These are phyloP conservation scores for Aotearoamyces nothofagi DNA, from an alignment of 2,329 filamentous ascomycete species.

Conservation along the genomic window DNA sequence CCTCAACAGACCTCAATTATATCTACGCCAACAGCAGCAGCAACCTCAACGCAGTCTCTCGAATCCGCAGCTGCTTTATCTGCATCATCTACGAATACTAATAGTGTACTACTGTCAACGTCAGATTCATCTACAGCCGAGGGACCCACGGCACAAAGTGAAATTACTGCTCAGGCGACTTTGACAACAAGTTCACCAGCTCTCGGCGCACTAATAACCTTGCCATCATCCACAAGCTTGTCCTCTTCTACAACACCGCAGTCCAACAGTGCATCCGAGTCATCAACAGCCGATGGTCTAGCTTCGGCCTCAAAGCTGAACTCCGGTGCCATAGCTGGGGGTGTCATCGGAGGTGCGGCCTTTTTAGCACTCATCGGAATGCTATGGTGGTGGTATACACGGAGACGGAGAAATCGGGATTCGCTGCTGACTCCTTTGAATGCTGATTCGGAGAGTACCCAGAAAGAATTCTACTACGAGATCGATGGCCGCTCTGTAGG, in stretches of 20 bases:
- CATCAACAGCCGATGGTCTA: not conserved
- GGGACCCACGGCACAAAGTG: not conserved
- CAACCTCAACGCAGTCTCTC: too few relatives aligned
- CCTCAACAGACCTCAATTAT: too few relatives aligned
- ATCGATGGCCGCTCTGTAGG: conserved; percentile 3
- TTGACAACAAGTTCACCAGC: not conserved
- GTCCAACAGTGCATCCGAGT: not conserved
- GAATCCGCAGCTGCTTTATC: not conserved
- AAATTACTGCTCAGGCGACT: not conserved
- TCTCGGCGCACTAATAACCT: too few relatives aligned
- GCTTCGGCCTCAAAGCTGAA: not conserved
- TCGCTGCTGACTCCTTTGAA: conserved; percentile 2
- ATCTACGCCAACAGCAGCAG: too few relatives aligned
- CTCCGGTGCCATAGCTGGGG: conserved; percentile 1
- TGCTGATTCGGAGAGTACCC: not conserved
- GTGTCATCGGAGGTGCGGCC: conserved; percentile 4
- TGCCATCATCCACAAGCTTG: too few relatives aligned
- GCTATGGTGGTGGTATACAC: conserved; percentile 1
- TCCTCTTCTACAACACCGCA: not conserved
- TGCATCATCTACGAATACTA: not conserved
- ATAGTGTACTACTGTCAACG: not conserved
- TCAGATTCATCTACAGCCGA: not conserved
- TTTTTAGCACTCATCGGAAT: conserved; percentile 3
- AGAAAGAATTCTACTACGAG: conserved; percentile 2
- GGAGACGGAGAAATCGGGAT: conserved; percentile 1